phyloP scores from a whole-genome alignment of 305 asterid species.

The Fraxinus greggii region DNA sequence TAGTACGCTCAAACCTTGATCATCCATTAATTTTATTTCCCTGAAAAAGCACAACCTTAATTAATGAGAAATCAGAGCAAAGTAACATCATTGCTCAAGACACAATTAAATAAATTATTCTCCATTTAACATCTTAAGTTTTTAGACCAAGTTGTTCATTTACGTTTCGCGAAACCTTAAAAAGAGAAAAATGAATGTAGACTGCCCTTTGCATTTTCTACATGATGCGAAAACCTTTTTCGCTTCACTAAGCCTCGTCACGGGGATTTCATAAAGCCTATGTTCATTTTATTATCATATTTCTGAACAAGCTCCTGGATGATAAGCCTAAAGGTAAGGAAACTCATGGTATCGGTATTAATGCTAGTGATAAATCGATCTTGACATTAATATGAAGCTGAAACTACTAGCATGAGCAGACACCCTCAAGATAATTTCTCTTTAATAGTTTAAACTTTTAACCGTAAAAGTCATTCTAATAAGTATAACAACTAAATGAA shows the following conservation, averaged over 20 bases:
- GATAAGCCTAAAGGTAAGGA: neutral
- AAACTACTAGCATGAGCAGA: neutral
- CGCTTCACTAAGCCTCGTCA: neutral
- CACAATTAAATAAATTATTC: neutral
- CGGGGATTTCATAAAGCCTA: neutral
- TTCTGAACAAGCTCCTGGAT: neutral
- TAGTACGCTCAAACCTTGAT: neutral
- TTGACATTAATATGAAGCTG: neutral
- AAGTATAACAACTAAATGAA: neutral
- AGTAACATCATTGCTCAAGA: neutral
- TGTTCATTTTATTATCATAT: neutral
- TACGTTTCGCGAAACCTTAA: neutral
- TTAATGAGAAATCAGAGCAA: neutral
- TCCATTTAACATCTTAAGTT: neutral
- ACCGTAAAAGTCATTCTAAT: neutral
- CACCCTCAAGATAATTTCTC: neutral
- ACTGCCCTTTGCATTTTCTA: neutral
- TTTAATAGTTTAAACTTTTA: neutral
- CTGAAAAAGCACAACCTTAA: slow-evolving; percentile 20
- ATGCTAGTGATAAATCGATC: neutral
- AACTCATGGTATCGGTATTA: neutral
- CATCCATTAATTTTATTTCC: slow-evolving; percentile 28
- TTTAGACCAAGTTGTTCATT: neutral
- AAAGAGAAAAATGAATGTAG: neutral
- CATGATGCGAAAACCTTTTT: neutral